phyloP scores from a whole-genome alignment of 495 filamentous ascomycete genomes.

The Melanomma pulvis-pyrius region DNA sequence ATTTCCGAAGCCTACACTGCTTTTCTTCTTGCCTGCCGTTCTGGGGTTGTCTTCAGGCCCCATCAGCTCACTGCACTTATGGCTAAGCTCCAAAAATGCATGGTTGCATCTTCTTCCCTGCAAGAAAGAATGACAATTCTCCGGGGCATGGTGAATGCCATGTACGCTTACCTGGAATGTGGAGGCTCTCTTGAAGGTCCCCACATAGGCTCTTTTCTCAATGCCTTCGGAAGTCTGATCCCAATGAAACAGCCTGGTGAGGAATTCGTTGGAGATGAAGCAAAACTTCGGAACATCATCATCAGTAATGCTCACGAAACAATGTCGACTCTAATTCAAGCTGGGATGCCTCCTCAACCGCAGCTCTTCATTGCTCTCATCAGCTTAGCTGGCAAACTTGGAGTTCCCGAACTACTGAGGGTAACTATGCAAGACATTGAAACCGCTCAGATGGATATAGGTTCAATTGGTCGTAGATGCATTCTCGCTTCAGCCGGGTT shows the following conservation, averaged over 20 bases:
- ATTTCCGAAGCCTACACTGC: constrained; percentile 49
- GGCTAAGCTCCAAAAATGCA: background rate
- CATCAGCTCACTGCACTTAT: constrained; percentile 27
- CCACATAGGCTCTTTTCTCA: constrained; percentile 43
- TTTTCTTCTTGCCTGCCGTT: constrained; percentile 52
- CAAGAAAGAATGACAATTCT: constrained; percentile 16
- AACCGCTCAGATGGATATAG: constrained; percentile 1
- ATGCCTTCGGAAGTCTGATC: constrained; percentile 19
- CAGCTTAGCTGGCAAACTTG: constrained; percentile 5
- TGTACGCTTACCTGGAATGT: constrained; percentile 46
- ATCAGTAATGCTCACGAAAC: constrained; percentile 19
- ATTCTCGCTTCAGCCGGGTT: constrained; percentile 11
- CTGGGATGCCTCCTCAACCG: constrained; percentile 10
- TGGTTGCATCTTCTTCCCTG: background rate
- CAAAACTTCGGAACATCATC: constrained; percentile 9
- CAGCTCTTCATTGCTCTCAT: constrained; percentile 18
- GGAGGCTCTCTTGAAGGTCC: constrained; percentile 41
- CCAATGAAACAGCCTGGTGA: background rate
- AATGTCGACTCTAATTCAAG: constrained; percentile 9
- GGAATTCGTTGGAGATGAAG: constrained; percentile 5
- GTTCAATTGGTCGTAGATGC: constrained; percentile 11
- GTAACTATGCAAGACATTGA: constrained; percentile 13
- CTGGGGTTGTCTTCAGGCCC: constrained; percentile 42
- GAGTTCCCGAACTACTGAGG: constrained; percentile 5
- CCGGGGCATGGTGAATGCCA: constrained; percentile 41